Percentiles rank a stretch among this genome's conserved stretches.
Evolutionary conservation across 768 basidiomycete genomes (phyloP).

Genomic region (Russula dissimulans): DNA sequence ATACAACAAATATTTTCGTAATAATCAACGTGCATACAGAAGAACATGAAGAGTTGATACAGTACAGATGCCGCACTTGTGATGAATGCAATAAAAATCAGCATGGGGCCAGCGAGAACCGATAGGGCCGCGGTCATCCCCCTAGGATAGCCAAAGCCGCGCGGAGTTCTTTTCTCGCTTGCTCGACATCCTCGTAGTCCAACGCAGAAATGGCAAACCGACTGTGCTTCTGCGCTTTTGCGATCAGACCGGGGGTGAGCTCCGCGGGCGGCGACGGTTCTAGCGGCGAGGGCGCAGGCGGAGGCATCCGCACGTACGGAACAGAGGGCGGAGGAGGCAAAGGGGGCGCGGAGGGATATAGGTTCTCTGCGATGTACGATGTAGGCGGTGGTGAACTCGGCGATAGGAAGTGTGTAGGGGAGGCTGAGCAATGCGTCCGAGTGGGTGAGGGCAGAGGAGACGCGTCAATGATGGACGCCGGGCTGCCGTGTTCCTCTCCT

Average conservation of each 20-base stretch:
- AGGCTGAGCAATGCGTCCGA: background rate
- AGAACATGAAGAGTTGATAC: background rate
- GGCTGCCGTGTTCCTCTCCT: background rate
- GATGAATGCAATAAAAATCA: background rate
- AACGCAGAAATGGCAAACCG: slow-evolving; percentile 90
- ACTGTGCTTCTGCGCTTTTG: slow-evolving; percentile 84
- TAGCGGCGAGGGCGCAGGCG: slow-evolving; percentile 2
- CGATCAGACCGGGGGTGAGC: slow-evolving; percentile 55
- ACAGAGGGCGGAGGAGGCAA: slow-evolving; percentile 15
- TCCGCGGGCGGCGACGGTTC: slow-evolving; percentile 28
- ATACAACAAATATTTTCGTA: background rate
- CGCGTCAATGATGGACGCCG: background rate
- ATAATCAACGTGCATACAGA: background rate
- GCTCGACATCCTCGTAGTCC: slow-evolving; percentile 88
- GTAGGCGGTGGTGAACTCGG: slow-evolving; percentile 10
- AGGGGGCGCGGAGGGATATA: slow-evolving; percentile 5
- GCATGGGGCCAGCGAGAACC: too few relatives aligned
- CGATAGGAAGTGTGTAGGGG: slow-evolving; percentile 14
- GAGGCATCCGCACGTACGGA: slow-evolving; percentile 11
- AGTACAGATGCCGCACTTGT: background rate
- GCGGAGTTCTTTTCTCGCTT: slow-evolving; percentile 75
- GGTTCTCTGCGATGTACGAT: background rate
- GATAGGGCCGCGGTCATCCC: slow-evolving; percentile 25
- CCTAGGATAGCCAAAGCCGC: slow-evolving; percentile 63
- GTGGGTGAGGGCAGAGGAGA: background rate